Evolutionary conservation across 2,329 filamentous ascomycete species (phyloP), one percentile per base, ranked within the genome.

Genomic region (Fusarium tupiense): DNA sequence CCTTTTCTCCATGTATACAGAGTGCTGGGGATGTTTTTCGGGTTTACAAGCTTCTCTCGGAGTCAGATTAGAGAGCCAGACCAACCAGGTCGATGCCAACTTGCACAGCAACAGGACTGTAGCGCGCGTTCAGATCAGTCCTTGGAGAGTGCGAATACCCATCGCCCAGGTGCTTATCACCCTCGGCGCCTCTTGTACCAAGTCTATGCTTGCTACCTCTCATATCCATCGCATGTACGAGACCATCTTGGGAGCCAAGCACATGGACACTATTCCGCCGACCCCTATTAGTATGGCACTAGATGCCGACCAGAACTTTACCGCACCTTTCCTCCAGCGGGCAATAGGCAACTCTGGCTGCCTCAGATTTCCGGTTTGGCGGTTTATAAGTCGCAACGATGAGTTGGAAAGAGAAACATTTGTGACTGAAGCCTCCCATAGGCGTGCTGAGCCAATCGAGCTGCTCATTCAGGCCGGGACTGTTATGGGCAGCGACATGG

Each of bases 361-460:
- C 24, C 8, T 46, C 17, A 2, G 24, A 5, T 14, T 19, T 26
- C 43, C 12, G 10, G 8, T 0, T 9, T 26, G 17, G 43, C 17
- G 24, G 0, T 26, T 46, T 26, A 0, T 12, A 14, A 46, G 24
- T 5, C 43, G 24, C 13, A 4, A 9, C 14, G 8, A 20, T 26
- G 43, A 10, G 24, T 26, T 26, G 5, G 2, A 3, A 24, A 4
- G 11, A 0, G 12, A 46, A 46, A 20, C 1, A 2, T 13, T 0
- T 8, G 1, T 19, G 11, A 9, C 17, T 24, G 7, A 26, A 13
- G 11, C n/a, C 17, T 19, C 7, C 40, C 12, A 6, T 6, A 13
- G 7, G 24, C 17, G 11, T 9, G 17, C 11, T 46, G 17, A 20
- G 7, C 11, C 24, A 19, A 46, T 20, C 8, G 17, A 46, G 43